Percentiles rank a stretch among this genome's conserved stretches.
Evolutionary conservation across 1,284 basidiomycete species (phyloP).

Genomic region (Cryptococcus hybrid): DNA sequence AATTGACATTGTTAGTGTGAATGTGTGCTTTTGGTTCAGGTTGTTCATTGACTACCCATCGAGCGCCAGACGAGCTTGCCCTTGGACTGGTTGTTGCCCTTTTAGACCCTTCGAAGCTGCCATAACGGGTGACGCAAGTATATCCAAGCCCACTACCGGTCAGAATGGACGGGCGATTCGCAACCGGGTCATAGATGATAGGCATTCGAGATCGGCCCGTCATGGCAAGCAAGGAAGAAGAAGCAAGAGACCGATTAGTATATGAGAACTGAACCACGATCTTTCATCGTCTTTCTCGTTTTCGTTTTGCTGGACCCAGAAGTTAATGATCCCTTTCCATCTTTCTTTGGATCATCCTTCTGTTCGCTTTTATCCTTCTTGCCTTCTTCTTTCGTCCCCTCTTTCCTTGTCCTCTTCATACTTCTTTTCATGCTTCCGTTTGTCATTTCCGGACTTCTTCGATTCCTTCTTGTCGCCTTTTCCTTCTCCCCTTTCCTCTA

Average conservation of each 20-base stretch:
- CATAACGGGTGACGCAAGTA: neutral
- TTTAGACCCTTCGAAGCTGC: neutral
- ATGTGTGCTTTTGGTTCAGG: constrained; percentile 9
- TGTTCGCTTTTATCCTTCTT: neutral
- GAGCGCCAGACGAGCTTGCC: neutral
- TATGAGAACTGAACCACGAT: constrained; percentile 4
- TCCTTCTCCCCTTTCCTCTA: neutral
- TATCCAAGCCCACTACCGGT: constrained; percentile 4
- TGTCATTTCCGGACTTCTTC: neutral
- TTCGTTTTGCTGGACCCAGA: neutral
- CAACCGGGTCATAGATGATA: neutral
- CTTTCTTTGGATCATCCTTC: neutral
- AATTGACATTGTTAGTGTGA: constrained; percentile 27
- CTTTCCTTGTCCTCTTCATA: neutral
- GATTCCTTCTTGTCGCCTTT: neutral
- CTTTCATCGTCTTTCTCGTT: neutral
- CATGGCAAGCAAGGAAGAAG: constrained; percentile 5
- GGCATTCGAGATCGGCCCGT: constrained; percentile 2
- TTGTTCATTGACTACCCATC: constrained; percentile 9
- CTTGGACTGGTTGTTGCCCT: neutral
- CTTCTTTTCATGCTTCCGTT: neutral
- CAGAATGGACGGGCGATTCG: neutral
- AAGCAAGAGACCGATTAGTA: constrained; percentile 9
- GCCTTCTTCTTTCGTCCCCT: neutral
- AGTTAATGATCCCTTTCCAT: neutral